These are phyloP conservation scores for Meira nashicola DNA, from an alignment of 1,284 basidiomycete species.

Conservation along the genomic window DNA sequence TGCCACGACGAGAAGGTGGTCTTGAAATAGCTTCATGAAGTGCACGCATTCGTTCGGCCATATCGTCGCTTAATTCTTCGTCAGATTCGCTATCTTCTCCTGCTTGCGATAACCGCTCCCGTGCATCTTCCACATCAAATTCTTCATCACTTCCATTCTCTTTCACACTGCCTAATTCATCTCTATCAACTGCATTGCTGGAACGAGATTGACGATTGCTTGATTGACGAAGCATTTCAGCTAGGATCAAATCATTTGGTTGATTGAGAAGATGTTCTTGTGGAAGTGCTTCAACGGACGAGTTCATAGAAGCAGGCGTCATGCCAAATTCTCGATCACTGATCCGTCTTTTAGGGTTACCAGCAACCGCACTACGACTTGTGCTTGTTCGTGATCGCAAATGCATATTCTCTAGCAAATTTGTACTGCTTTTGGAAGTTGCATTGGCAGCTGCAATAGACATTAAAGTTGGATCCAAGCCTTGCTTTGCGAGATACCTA, in stretches of 20 bases:
- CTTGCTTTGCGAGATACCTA: slow-evolving; percentile 38
- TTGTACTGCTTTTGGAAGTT: neutral
- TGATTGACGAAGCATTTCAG: too few relatives aligned
- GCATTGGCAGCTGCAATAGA: neutral
- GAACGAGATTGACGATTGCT: too few relatives aligned
- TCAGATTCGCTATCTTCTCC: slow-evolving; percentile 5
- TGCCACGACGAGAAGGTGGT: slow-evolving; percentile 13
- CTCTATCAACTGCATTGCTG: neutral
- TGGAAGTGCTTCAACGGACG: slow-evolving; percentile 7
- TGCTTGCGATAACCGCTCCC: slow-evolving; percentile 5
- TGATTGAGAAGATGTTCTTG: slow-evolving; percentile 15
- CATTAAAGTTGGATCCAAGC: slow-evolving; percentile 22
- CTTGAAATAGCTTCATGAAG: slow-evolving; percentile 20
- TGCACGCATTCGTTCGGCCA: slow-evolving; percentile 13
- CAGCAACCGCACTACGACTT: slow-evolving; percentile 15
- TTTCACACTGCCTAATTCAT: slow-evolving; percentile 23
- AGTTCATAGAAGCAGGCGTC: neutral
- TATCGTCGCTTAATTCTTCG: neutral
- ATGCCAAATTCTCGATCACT: slow-evolving; percentile 17
- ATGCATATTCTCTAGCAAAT: slow-evolving; percentile 9
- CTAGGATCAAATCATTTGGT: neutral
- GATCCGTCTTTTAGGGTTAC: slow-evolving; percentile 13
- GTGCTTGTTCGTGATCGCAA: slow-evolving; percentile 15
- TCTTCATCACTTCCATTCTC: slow-evolving; percentile 25
- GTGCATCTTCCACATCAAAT: slow-evolving; percentile 6